Base-by-base conservation (phyloP, 2,329 filamentous ascomycete species). In the Amylocarpus encephaloides region DNA sequence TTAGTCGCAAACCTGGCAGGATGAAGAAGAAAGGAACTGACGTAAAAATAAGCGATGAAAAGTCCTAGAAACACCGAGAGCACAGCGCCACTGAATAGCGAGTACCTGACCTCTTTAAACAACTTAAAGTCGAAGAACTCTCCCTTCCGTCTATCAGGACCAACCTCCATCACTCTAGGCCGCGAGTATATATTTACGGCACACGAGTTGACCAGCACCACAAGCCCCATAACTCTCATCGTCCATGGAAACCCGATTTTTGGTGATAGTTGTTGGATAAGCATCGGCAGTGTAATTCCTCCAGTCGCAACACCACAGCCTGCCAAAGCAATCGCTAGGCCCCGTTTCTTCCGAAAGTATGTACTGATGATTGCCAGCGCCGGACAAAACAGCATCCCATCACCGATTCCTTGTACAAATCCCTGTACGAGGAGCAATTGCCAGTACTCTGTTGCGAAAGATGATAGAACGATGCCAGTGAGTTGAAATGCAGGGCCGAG, bases 141-240 rank as follows among this genome's bases (percentile, higher is more conserved):
- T 36, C 4, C 5, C 34, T 36, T 36, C 34, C 3, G 34, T 5
- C 12, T 10, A 32, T 32, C 22, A n/a, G 39, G 32, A 15, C 18
- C 16, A 13, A n/a, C 10, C 6, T n/a, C 11, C n/a, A 33, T 16
- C 9, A 13, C 22, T 18, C 46, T 15, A 15, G 36, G n/a, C n/a
- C 38, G 36, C 13, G 34, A 16, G 18, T 30, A 33, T 13, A 48
- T 19, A 22, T 33, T 33, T 13, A 16, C 34, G 3, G 35, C 9
- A 13, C 22, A 16, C 13, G 26, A 15, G 30, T 42, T 41, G 29
- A 48, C 13, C 7, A 42, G 36, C 10, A 41, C 30, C 18, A 77
- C 65, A 49, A 78, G 74, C 0, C 68, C 74, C 36, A 78, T 62
- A 3, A 68, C 61, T 30, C 73, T 66, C 34, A 75, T 67, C 0